Base-by-base conservation (phyloP, 306 rosid species). In the Castanea crenata region DNA sequence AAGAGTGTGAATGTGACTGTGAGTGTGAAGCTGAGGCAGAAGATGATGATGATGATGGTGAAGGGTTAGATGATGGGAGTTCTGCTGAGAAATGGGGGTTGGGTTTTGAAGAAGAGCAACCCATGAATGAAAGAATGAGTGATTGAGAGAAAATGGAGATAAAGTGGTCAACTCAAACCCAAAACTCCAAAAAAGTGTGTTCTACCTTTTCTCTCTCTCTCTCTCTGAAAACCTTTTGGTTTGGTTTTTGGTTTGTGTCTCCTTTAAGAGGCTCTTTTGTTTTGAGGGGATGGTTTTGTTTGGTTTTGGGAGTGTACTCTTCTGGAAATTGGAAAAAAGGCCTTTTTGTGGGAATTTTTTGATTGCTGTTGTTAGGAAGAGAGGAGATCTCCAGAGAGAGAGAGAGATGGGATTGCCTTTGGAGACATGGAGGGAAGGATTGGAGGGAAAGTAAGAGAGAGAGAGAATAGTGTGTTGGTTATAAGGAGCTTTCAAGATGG, bases 71-170 rank as follows among this genome's bases (percentile, higher is more conserved):
- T 19, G 83, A 84, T 21, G 29, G 84, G 80, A 65, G 80, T 71
- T 57, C 83, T 19, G 87, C 83, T 19, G 88, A 35, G 6, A 87
- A 87, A 32, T 83, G 85, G 79, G 89, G 79, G 65, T 57, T 76
- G 61, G 90, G 86, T 89, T 84, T 90, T 73, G 98, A 93, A 71
- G 97, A 89, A 74, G 97, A 90, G 65, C 98, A 93, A 76, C 98
- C 98, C 98, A 93, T 93, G 80, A 74, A 83, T 85, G 79, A 74
- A 93, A 91, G 80, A 74, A 82, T 85, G 79, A 74, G 5, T 4
- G 49, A 27, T 35, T 29, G 54, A 58, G 65, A 54, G 41, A 25
- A 20, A 51, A 32, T 54, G 25, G 32, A 25, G 31, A 61, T 21
- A 25, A 12, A 14, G 29, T 23, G 25, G 31, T 21, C 29, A 59